These are phyloP conservation scores for Starmerella roubikii DNA, from an alignment of 805 yeast species.

Conservation along the genomic window DNA sequence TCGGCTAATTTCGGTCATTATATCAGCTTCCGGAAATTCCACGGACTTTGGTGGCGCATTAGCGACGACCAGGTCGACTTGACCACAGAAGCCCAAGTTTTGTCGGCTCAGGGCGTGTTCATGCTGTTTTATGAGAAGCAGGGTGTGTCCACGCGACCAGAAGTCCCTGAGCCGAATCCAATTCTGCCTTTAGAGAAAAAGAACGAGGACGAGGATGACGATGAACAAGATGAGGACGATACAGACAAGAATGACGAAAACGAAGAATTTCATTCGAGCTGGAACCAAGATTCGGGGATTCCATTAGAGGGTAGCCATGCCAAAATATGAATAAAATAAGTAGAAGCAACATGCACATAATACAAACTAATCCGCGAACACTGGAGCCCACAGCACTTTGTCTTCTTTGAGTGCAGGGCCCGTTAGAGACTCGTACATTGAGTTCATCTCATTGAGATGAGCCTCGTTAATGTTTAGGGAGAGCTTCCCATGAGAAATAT, in stretches of 20 bases:
- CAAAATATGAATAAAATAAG: no score
- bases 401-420: conserved; percentile 2
- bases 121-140: conserved; percentile 72
- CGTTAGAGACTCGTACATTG: conserved; percentile 1
- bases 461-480: conserved; percentile 1
- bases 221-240: background rate
- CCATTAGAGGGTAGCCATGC: no score
- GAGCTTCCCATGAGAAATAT: conserved; percentile 14
- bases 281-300: no score
- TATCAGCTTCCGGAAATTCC: conserved; percentile 65
- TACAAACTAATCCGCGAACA: background rate
- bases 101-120: conserved; percentile 73
- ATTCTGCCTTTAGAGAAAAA: background rate
- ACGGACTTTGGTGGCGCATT: conserved; percentile 91
- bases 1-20: conserved; percentile 97
- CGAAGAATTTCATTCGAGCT: no score
- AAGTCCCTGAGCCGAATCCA: conserved; percentile 2
- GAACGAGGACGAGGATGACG: background rate
- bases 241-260: background rate
- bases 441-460: background rate
- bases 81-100: conserved; percentile 67
- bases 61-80: conserved; percentile 80
- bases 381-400: conserved; percentile 9
- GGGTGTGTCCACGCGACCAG: conserved; percentile 8
- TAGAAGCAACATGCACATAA: no score